A percentile compares a stretch with the other conserved stretches of the same genome.
phyloP scores from a whole-genome alignment of 345 rosid species.

The Moricandia moricandioides region DNA sequence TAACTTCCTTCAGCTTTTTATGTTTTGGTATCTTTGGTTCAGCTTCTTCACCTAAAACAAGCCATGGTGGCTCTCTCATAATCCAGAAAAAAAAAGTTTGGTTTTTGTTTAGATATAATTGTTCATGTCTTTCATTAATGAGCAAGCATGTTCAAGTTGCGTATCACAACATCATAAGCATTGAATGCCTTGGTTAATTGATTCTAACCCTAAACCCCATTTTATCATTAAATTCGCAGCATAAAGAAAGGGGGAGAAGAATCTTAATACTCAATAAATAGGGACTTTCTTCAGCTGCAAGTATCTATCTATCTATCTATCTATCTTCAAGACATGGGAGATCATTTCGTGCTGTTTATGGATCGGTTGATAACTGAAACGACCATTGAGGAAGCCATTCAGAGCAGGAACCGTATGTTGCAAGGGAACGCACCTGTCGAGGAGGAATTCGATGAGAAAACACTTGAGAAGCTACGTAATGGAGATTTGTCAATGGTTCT shows the following conservation, averaged over 20 bases:
- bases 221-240: constrained; percentile 33
- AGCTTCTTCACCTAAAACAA: constrained; percentile 15
- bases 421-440: constrained; percentile 42
- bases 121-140: neutral
- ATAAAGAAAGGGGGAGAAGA: constrained; percentile 12
- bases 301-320: too few relatives aligned
- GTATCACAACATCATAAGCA: constrained; percentile 3
- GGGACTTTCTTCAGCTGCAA: constrained; percentile 18
- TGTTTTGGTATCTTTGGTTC: constrained; percentile 21
- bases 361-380: constrained; percentile 86
- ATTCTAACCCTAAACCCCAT: constrained; percentile 16
- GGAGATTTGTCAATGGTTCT: constrained; percentile 56
- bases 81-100: neutral
- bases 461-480: constrained; percentile 29
- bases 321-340: constrained; percentile 55
- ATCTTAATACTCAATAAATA: neutral
- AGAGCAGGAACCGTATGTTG: constrained; percentile 55
- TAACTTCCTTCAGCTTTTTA: neutral
- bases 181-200: neutral
- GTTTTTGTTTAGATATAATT: neutral
- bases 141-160: constrained; percentile 22
- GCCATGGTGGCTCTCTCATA: neutral
- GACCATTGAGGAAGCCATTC: constrained; percentile 75
- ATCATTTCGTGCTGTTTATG: constrained; percentile 89
- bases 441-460: constrained; percentile 42